Evolutionary conservation across 768 basidiomycete genomes (phyloP), one percentile per base, ranked within the genome.

Genomic region (Podaxis sp.): DNA sequence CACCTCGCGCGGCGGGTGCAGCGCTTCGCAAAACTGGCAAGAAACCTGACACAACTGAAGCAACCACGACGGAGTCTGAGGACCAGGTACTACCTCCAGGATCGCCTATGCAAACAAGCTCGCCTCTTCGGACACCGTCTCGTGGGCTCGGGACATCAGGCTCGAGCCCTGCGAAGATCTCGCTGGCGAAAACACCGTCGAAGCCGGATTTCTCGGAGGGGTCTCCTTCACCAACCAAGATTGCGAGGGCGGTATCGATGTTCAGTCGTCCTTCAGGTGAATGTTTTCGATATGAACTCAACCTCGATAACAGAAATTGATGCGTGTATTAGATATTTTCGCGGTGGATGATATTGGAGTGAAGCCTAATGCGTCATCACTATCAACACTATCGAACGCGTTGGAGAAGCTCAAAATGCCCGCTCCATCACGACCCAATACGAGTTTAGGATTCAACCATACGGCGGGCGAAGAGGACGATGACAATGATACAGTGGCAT

Each of bases 391-490:
- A 13, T 84, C 87, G 8, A 81, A 79, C 64, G 90, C 90, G 2
- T 74, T 93, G 28, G 86, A 91, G 69, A 89, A 87, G 68, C 78
- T 92, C n/a, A 79, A 80, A 28, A 82, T 84, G 71, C 89, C 87
- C 0, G 81, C 87, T 2, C 90, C 88, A 2, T 79, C 78, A 24
- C 73, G 89, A 46, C 89, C 90, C 1, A 89, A 82, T 58, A 89
- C 89, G 2, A 89, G 86, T 60, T 73, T 91, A 76, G 90, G 88
- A 36, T 89, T 91, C 71, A 82, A 84, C 57, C 72, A 69, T 38
- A 77, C 78, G 24, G 66, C 63, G 15, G 65, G 67, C 22, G 72
- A 70, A 26, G 71, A 73, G 12, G 70, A 74, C 49, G 70, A 72
- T 20, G 71, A 74, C 49, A 69, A 72, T 20, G 71, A 69, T 37